Conservation (phyloP, 805 yeast species). For the Pichia membranifaciens region DNA sequence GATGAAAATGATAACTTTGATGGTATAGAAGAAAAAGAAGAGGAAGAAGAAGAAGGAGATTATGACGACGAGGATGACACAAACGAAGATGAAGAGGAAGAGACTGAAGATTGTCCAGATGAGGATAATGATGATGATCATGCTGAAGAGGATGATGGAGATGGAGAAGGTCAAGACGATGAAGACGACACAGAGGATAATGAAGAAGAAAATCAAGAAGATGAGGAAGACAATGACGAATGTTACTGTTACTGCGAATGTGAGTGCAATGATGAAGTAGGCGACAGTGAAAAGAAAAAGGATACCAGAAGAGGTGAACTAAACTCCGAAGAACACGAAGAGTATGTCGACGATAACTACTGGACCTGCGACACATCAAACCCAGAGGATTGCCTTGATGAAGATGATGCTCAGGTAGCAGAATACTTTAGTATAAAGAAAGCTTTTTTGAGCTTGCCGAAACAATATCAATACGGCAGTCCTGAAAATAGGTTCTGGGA, state of each 20-base stretch:
- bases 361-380: neutral
- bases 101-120: neutral
- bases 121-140: neutral
- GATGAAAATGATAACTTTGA: neutral
- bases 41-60: neutral
- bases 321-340: neutral
- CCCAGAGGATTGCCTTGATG: neutral
- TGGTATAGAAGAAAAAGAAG: conserved; percentile 1
- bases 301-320: too few species aligned
- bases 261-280: too few species aligned
- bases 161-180: neutral
- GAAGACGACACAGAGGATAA: neutral
- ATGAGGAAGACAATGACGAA: neutral
- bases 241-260: too few species aligned
- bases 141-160: neutral
- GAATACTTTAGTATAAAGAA: neutral
- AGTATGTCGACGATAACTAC: neutral
- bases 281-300: too few species aligned
- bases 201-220: neutral
- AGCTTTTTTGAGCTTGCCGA: conserved; percentile 1
- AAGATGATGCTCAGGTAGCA: neutral
- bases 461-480: neutral
- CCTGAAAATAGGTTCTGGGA: conserved; percentile 8
- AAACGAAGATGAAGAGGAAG: neutral
- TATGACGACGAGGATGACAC: neutral